phyloP scores from a whole-genome alignment of 768 basidiomycete species.

The Trametes coccinea region DNA sequence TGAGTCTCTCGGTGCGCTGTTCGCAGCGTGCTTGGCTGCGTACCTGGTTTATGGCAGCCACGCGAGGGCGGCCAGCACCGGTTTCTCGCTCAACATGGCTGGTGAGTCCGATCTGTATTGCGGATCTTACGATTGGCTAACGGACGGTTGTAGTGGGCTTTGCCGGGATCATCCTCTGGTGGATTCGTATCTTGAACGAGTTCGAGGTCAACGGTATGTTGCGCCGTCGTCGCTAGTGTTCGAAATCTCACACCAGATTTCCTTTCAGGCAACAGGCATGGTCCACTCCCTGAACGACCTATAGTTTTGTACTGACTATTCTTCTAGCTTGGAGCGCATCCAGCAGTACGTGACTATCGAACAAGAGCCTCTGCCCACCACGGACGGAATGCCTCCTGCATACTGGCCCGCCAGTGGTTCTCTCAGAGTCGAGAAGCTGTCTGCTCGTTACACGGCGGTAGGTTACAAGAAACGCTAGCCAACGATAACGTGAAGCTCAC shows the following conservation, averaged over 20 bases:
- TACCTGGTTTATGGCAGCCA: conserved; percentile 51
- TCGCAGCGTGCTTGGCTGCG: conserved; percentile 51
- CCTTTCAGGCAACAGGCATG: conserved; percentile 35
- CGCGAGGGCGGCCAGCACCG: conserved; percentile 43
- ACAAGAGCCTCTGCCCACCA: conserved; percentile 45
- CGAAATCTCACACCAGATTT: neutral
- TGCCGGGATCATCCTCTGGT: conserved; percentile 55
- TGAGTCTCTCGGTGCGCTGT: conserved; percentile 54
- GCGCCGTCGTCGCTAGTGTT: neutral
- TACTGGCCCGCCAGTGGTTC: conserved; percentile 61
- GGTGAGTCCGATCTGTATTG: conserved; percentile 27
- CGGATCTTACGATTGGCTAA: neutral
- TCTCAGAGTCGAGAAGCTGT: conserved; percentile 48
- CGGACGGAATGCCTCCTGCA: conserved; percentile 50
- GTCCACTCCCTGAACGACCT: neutral
- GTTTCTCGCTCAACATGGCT: conserved; percentile 45
- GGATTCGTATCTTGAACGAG: conserved; percentile 46
- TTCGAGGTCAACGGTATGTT: conserved; percentile 46
- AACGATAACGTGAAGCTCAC: conserved; percentile 1
- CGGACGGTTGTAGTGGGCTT: conserved; percentile 44
- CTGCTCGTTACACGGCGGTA: conserved; percentile 45
- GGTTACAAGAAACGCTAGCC: neutral
- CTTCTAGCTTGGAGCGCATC: conserved; percentile 47
- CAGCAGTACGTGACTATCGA: conserved; percentile 54
- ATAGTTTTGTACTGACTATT: neutral